Evolutionary conservation across 257 asterid genomes (phyloP), one percentile per base, ranked within the genome.

Genomic region (Forsythia viridissima): DNA sequence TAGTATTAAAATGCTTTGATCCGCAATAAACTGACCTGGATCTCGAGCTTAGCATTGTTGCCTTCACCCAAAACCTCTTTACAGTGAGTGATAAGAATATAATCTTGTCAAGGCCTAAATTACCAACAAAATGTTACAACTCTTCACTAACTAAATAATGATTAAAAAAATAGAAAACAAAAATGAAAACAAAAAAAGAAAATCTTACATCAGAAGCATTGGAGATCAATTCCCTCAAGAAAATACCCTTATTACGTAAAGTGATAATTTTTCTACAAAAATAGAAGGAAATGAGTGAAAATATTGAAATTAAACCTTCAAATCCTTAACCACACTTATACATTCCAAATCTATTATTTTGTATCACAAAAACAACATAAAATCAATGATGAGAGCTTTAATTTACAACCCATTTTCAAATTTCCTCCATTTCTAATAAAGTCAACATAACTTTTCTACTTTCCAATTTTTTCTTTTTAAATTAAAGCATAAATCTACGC

Each of bases 1-100:
- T 18, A 18, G 65, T 4, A 55, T 16, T 18, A 55, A n/a, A 55
- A 21, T 5, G 10, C 24, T 55, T 55, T 55, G 21, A 55, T 55
- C 63, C 10, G 65, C 3, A 55, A 16, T 55, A 55, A 55, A 72
- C 88, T 18, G 75, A 92, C 99, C 99, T 95, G 97, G 80, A 95
- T 93, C 85, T 95, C 97, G 67, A 95, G 98, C 84, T 95, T 88
- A 82, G 97, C 70, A 70, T 88, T 75, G 77, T 95, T 97, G 75
- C 96, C 97, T 84, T 95, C 98, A 48, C 99, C 99, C 89, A 95
- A 87, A 70, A 95, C 72, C 12, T 95, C 99, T 89, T 95, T 95
- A 41, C 98, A 11, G 98, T 95, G 40, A 93, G 98, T 1, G 98
- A 71, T 12, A 95, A 87, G 91, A 95, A 95, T 81, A 97, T 89